Conservation (phyloP, 78 protist species). For the Dictyostelium firmibasis region DNA sequence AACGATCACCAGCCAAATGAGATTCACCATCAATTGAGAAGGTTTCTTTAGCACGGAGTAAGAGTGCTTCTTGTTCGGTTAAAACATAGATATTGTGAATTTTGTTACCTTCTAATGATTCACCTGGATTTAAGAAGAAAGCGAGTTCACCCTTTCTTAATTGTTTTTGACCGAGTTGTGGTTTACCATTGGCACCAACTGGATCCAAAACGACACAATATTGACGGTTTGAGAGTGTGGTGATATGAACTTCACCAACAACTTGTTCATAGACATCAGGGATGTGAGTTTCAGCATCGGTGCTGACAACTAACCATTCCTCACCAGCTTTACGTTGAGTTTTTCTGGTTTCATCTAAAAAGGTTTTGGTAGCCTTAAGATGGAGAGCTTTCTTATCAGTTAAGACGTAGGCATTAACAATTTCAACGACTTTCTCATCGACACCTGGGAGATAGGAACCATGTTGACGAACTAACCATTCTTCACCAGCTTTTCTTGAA, state of each 20-base stretch:
- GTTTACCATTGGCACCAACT: constrained; percentile 74
- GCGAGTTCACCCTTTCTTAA: constrained; percentile 86
- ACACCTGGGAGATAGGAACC: constrained; percentile 67
- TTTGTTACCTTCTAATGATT: constrained; percentile 81
- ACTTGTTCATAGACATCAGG: constrained; percentile 92
- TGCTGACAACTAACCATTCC: constrained; percentile 92
- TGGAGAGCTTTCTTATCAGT: constrained; percentile 86
- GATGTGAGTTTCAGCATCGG: constrained; percentile 83
- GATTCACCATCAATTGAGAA: constrained; percentile 58
- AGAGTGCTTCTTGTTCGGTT: constrained; percentile 92
- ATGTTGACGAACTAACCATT: constrained; percentile 92
- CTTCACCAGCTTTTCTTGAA: constrained; percentile 87
- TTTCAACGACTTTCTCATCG: constrained; percentile 81
- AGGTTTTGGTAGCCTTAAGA: constrained; percentile 87
- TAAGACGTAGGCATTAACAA: constrained; percentile 80
- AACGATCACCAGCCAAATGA: constrained; percentile 93
- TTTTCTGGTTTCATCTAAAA: constrained; percentile 76
- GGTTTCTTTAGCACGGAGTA: constrained; percentile 88
- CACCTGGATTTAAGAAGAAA: constrained; percentile 95
- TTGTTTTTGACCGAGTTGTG: constrained; percentile 88
- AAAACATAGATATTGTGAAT: constrained; percentile 81
- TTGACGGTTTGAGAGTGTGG: constrained; percentile 90
- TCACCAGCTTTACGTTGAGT: constrained; percentile 88
- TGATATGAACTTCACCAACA: constrained; percentile 80
- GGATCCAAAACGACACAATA: constrained; percentile 94